A percentile compares a stretch with the other conserved stretches of the same genome.
Conservation (phyloP, 768 basidiomycete species). For the Podaxis pistillaris region DNA sequence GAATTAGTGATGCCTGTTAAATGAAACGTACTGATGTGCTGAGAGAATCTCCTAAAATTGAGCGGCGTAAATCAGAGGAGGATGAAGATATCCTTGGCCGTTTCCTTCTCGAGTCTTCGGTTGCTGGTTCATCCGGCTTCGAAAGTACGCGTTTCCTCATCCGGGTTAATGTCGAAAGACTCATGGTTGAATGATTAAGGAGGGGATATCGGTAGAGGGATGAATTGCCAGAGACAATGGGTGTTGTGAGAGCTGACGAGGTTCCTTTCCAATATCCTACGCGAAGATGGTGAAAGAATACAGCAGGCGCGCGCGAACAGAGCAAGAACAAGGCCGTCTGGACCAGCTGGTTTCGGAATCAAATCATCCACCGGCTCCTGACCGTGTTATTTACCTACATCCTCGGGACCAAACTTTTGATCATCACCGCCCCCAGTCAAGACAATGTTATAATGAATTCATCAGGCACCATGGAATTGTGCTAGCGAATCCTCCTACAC, state of each 20-base stretch:
- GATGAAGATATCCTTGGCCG: constrained; percentile 30
- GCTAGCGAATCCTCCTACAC: too few relatives aligned
- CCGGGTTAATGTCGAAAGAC: constrained; percentile 15
- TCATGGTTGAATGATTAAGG: constrained; percentile 9
- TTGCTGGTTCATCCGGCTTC: constrained; percentile 25
- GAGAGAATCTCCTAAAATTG: constrained; percentile 11
- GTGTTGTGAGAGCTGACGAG: neutral
- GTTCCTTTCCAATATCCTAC: neutral
- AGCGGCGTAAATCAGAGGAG: constrained; percentile 13
- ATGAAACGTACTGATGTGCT: constrained; percentile 7
- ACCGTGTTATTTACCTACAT: constrained; percentile 33
- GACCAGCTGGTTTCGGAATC: constrained; percentile 1
- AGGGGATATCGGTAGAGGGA: neutral
- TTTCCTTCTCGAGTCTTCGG: constrained; percentile 24
- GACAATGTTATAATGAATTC: too few relatives aligned
- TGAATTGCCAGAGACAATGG: neutral
- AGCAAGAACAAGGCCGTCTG: constrained; percentile 6
- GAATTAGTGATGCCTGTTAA: neutral
- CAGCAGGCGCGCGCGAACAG: constrained; percentile 7
- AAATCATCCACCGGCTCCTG: constrained; percentile 24
- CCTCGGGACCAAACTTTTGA: constrained; percentile 2
- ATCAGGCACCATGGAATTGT: neutral
- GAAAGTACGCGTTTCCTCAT: constrained; percentile 34
- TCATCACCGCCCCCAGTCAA: too few relatives aligned
- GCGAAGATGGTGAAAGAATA: neutral